phyloP scores from a whole-genome alignment of 495 filamentous ascomycete genomes.

The Penicillium diatomitis region DNA sequence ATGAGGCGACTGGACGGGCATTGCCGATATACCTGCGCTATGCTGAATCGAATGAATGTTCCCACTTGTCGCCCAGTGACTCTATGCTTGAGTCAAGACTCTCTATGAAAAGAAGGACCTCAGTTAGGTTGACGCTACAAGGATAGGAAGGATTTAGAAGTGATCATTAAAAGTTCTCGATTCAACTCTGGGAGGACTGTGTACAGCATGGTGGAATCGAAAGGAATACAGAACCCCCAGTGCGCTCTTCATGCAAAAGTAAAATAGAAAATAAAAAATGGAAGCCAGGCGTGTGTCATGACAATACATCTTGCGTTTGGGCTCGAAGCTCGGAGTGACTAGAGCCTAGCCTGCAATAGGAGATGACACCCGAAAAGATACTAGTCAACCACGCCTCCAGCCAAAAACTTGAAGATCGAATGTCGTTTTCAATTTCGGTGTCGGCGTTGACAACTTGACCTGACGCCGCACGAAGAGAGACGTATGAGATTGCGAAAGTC shows the following conservation, averaged over 20 bases:
- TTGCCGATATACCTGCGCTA: too few relatives aligned
- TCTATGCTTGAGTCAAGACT: too few relatives aligned
- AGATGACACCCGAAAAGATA: background rate
- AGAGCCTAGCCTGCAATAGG: background rate
- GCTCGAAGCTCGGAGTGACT: background rate
- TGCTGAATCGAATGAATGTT: too few relatives aligned
- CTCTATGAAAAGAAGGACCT: too few relatives aligned
- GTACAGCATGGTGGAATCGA: conserved; percentile 21
- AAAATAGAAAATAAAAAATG: conserved; percentile 10
- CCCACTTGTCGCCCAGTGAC: too few relatives aligned
- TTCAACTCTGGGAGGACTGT: conserved; percentile 17
- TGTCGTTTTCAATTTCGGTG: conserved; percentile 19
- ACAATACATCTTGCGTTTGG: too few relatives aligned
- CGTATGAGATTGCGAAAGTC: conserved; percentile 7
- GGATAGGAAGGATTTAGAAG: background rate
- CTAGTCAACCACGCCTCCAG: conserved; percentile 14
- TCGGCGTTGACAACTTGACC: conserved; percentile 10
- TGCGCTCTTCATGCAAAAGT: conserved; percentile 31
- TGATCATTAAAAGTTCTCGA: conserved; percentile 19
- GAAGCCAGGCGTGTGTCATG: background rate
- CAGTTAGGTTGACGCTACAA: too few relatives aligned
- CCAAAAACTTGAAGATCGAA: conserved; percentile 12
- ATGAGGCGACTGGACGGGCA: too few relatives aligned
- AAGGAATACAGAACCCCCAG: conserved; percentile 17
- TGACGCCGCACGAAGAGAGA: conserved; percentile 7